Conservation (phyloP, 1,284 basidiomycete species). For the Athelia sp. region DNA sequence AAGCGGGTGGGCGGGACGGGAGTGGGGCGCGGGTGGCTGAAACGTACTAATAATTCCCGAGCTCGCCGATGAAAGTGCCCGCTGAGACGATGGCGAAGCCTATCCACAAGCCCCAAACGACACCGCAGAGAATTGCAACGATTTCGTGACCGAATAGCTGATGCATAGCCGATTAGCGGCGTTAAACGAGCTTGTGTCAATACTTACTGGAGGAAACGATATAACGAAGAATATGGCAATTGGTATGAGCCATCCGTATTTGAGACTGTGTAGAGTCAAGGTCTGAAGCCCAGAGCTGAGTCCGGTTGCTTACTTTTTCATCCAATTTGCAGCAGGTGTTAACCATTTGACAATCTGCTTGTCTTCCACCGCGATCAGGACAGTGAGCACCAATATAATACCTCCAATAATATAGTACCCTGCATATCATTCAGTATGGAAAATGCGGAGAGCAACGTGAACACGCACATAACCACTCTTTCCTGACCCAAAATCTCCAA, state of each 20-base stretch:
- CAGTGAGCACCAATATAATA: constrained; percentile 31
- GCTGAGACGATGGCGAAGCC: constrained; percentile 66
- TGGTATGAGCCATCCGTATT: constrained; percentile 45
- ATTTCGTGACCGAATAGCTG: constrained; percentile 75
- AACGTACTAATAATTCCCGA: constrained; percentile 66
- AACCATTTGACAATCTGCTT: constrained; percentile 56
- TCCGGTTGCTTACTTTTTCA: constrained; percentile 36
- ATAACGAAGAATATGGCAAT: constrained; percentile 36
- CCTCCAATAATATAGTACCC: constrained; percentile 30
- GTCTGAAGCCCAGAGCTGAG: constrained; percentile 12
- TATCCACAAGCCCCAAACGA: constrained; percentile 70
- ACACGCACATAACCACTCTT: constrained; percentile 44
- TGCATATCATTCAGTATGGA: constrained; percentile 6
- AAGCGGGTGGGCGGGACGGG: constrained; percentile 8
- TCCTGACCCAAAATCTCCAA: constrained; percentile 46
- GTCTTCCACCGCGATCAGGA: constrained; percentile 51
- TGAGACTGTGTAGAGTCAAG: constrained; percentile 7
- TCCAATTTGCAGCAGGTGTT: constrained; percentile 47
- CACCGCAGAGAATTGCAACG: constrained; percentile 65
- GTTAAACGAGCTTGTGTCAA: not conserved
- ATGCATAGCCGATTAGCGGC: not conserved
- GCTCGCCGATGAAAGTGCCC: constrained; percentile 62
- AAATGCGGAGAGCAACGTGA: not conserved
- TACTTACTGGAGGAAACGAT: constrained; percentile 23
- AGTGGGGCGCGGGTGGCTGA: constrained; percentile 9